Percentiles rank a stretch among this genome's conserved stretches.
Conservation (phyloP, 2,329 filamentous ascomycete genomes). For the Beauveria australis region DNA sequence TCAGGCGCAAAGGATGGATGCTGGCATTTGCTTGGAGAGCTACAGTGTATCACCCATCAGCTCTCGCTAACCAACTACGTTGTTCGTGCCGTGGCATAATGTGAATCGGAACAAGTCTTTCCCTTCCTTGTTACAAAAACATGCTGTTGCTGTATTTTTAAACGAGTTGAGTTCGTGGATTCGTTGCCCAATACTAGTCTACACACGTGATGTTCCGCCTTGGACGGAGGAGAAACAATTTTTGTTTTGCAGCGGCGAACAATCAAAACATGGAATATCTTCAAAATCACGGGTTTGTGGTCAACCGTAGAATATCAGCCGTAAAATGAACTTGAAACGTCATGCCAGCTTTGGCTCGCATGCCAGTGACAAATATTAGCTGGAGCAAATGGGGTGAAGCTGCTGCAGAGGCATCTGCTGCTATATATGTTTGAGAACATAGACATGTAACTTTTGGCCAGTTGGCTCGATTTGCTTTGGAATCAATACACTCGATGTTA, state of each 20-base stretch:
- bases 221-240: too few relatives aligned
- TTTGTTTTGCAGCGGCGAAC: too few relatives aligned
- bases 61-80: background rate
- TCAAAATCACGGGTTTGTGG: background rate
- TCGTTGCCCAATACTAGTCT: background rate
- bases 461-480: background rate
- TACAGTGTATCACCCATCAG: too few relatives aligned
- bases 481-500: background rate
- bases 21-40: too few relatives aligned
- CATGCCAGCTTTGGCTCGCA: background rate
- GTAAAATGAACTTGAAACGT: background rate
- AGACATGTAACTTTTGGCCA: background rate
- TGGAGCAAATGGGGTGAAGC: background rate
- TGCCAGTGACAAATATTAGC: background rate
- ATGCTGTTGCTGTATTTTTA: background rate
- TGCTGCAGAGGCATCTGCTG: background rate
- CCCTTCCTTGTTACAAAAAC: background rate
- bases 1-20: too few relatives aligned
- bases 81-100: background rate
- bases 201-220: too few relatives aligned
- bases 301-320: too few relatives aligned
- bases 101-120: background rate
- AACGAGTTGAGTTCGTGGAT: background rate
- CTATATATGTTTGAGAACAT: background rate
- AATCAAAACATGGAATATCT: too few relatives aligned